Evolutionary conservation across 1,139 yeast genomes (phyloP).

Genomic region (Protomyces gravidus): DNA sequence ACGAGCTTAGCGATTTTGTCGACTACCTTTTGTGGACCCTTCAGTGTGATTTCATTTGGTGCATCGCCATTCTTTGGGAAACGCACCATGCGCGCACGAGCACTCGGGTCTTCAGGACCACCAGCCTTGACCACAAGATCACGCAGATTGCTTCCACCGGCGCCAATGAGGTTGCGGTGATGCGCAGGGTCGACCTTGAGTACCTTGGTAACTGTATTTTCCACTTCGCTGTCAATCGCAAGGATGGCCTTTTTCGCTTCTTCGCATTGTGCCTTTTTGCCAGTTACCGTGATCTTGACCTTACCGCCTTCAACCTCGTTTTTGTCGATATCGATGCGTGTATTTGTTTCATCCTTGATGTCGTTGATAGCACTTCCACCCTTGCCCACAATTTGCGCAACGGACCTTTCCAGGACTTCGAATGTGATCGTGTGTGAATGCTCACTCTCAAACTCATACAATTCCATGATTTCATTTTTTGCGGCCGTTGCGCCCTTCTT

Average conservation of each 20-base stretch:
- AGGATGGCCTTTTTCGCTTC: constrained; percentile 64
- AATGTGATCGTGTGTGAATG: constrained; percentile 67
- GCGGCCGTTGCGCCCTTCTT: constrained; percentile 84
- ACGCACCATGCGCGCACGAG: constrained; percentile 53
- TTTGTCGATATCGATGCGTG: constrained; percentile 64
- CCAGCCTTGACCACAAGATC: constrained; percentile 78
- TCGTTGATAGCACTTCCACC: constrained; percentile 79
- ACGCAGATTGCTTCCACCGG: constrained; percentile 69
- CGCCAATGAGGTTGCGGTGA: constrained; percentile 77
- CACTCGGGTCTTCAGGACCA: constrained; percentile 50
- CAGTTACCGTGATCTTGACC: constrained; percentile 67
- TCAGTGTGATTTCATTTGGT: constrained; percentile 58
- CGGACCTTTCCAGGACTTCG: constrained; percentile 64
- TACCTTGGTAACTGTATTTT: constrained; percentile 59
- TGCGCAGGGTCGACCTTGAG: constrained; percentile 71
- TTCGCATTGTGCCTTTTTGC: constrained; percentile 74
- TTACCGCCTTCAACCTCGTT: constrained; percentile 41
- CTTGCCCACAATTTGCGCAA: constrained; percentile 84
- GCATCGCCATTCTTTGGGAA: constrained; percentile 67
- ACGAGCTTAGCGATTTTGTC: constrained; percentile 63
- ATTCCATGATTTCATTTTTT: constrained; percentile 76
- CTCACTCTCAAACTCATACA: constrained; percentile 80
- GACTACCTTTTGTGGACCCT: constrained; percentile 75
- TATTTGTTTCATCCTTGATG: constrained; percentile 74
- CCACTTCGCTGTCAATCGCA: constrained; percentile 60